Evolutionary conservation across 2,329 filamentous ascomycete species (phyloP).

Genomic region (Albophoma yamanashiensis): DNA sequence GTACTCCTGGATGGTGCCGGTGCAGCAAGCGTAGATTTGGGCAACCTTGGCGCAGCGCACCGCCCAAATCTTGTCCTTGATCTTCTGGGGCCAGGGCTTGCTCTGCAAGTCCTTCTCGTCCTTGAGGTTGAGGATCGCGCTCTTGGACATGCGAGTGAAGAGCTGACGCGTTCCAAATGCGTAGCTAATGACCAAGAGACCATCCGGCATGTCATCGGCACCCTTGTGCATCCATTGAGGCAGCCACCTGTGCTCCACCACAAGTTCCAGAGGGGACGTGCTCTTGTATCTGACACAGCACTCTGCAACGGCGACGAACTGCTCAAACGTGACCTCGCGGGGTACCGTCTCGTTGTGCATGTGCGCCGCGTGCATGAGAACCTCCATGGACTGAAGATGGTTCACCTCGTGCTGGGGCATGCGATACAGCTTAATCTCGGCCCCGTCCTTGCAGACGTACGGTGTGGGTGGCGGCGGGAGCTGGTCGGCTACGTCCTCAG

Average conservation of each 20-base stretch:
- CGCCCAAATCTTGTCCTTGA: slow-evolving; percentile 38
- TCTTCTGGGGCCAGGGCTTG: slow-evolving; percentile 34
- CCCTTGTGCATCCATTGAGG: slow-evolving; percentile 39
- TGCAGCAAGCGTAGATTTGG: slow-evolving; percentile 37
- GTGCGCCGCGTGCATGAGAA: slow-evolving; percentile 40
- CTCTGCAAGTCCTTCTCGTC: slow-evolving; percentile 30
- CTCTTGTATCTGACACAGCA: slow-evolving; percentile 38
- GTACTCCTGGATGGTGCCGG: slow-evolving; percentile 33
- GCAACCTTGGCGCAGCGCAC: slow-evolving; percentile 37
- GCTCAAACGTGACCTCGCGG: slow-evolving; percentile 32
- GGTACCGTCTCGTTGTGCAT: slow-evolving; percentile 36
- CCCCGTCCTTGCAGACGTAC: slow-evolving; percentile 30
- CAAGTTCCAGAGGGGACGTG: slow-evolving; percentile 37
- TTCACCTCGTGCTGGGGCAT: slow-evolving; percentile 43
- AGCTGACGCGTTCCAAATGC: slow-evolving; percentile 37
- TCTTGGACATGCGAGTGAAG: slow-evolving; percentile 39
- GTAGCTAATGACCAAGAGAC: slow-evolving; percentile 40
- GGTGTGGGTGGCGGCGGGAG: slow-evolving; percentile 23
- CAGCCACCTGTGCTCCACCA: slow-evolving; percentile 41
- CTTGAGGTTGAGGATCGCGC: slow-evolving; percentile 32
- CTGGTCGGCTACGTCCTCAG: slow-evolving; percentile 22
- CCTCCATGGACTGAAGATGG: slow-evolving; percentile 27
- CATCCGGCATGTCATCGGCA: slow-evolving; percentile 37
- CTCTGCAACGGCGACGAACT: slow-evolving; percentile 41
- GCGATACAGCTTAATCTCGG: slow-evolving; percentile 34